Base-by-base conservation (phyloP, 1,284 basidiomycete genomes). In the Hemileia vastatrix region DNA sequence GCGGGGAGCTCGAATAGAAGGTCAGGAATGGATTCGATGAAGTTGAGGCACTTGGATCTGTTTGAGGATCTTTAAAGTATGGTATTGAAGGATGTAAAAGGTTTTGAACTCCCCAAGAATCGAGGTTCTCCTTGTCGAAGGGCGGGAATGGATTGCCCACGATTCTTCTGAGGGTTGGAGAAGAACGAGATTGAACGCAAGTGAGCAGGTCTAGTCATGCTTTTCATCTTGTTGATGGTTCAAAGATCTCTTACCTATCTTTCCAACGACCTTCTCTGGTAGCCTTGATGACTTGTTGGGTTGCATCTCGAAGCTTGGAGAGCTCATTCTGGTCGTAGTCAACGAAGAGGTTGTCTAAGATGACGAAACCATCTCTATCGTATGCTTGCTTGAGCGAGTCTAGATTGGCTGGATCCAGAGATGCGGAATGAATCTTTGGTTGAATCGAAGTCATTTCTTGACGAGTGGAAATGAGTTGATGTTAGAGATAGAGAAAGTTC, bases 101-200 rank as follows among this genome's bases (percentile, higher is more conserved):
- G 70, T 88, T 86, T 69, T 88, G 86, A 6, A 87, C 83, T 1
- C 87, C 87, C 87, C 88, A 90, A 2, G 83, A 83, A 73, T 89
- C 86, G 1, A 81, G 80, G 54, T 81, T 76, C 36, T 79, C 79
- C 32, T 81, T 77, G 54, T 80, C 82, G 70, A 81, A 90, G 0
- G 88, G 88, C 1, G 88, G 88, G 68, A 90, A 90, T 71, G 88
- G 86, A 66, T 85, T 85, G 11, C 88, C 88, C 11, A 90, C 86
- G 0, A 84, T 83, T 49, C 88, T 81, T 1, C 59, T 62, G 85
- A 79, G n/a, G n/a, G n/a, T n/a, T n/a, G n/a, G n/a, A n/a, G n/a
- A n/a, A n/a, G n/a, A n/a, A n/a, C n/a, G n/a, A n/a, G n/a, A n/a
- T n/a, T n/a, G n/a, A n/a, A n/a, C n/a, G n/a, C n/a, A n/a, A n/a